Percentiles rank a stretch among this genome's conserved stretches.
These are phyloP conservation scores for Pleoardoris graminearum DNA, from an alignment of 2,329 filamentous ascomycete species.

Conservation along the genomic window DNA sequence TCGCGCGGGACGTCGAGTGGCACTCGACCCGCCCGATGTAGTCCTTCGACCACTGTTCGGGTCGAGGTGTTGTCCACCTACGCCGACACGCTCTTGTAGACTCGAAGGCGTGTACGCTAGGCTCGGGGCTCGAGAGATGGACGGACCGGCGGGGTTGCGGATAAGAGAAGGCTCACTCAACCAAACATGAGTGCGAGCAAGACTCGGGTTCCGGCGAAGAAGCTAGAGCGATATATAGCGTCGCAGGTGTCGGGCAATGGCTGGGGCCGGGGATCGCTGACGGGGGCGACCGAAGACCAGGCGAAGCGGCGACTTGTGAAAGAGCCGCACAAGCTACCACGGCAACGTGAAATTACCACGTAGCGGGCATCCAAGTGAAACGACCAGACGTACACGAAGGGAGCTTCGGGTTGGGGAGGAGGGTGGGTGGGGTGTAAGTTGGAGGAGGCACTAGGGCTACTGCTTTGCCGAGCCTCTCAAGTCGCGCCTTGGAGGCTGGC, in stretches of 20 bases:
- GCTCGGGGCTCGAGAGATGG: conserved; percentile 22
- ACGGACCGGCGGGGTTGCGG: conserved; percentile 21
- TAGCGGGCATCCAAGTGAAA: conserved; percentile 6
- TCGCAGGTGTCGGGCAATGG: conserved; percentile 15
- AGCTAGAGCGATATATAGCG: background rate
- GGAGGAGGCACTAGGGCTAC: conserved; percentile 1
- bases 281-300: conserved; percentile 18
- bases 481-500: conserved; percentile 1
- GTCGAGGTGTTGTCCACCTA: conserved; percentile 3
- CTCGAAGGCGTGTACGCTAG: conserved; percentile 12
- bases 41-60: background rate
- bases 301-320: conserved; percentile 2
- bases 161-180: conserved; percentile 12
- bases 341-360: conserved; percentile 9
- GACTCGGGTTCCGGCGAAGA: background rate
- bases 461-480: conserved; percentile 6
- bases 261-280: conserved; percentile 14
- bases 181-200: conserved; percentile 12
- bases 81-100: conserved; percentile 11
- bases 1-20: conserved; percentile 1
- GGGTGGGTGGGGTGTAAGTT: conserved; percentile 6
- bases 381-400: background rate
- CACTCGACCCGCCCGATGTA: background rate
- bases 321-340: background rate
- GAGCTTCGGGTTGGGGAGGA: background rate